These are phyloP conservation scores for Fusarium nelsonii DNA, from an alignment of 2,329 filamentous ascomycete species.

Conservation along the genomic window DNA sequence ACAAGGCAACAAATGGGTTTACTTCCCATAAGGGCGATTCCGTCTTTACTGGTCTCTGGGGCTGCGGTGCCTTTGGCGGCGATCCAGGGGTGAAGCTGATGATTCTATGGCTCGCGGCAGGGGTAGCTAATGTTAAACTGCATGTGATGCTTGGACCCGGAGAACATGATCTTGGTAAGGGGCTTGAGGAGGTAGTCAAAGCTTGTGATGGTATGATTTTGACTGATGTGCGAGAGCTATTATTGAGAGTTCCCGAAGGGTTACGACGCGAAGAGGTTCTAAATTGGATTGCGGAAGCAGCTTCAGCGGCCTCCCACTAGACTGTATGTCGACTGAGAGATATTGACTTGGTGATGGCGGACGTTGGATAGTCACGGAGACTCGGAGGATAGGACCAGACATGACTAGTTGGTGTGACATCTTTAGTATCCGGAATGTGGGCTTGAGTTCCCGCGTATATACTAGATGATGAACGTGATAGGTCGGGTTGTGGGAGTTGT, in stretches of 20 bases:
- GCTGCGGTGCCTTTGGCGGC: slow-evolving; percentile 54
- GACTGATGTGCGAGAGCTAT: slow-evolving; percentile 1
- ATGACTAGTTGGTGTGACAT: not conserved
- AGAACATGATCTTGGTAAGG: slow-evolving; percentile 36
- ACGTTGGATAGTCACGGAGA: not conserved
- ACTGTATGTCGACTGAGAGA: not conserved
- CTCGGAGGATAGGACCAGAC: not conserved
- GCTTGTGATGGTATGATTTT: slow-evolving; percentile 13
- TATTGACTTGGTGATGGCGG: too few species aligned
- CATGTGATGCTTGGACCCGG: slow-evolving; percentile 32
- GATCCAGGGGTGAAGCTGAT: slow-evolving; percentile 51
- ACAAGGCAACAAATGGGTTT: slow-evolving; percentile 50
- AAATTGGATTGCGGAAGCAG: slow-evolving; percentile 27
- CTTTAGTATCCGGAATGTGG: not conserved
- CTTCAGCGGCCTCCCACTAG: slow-evolving; percentile 1
- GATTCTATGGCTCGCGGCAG: slow-evolving; percentile 52
- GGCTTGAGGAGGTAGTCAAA: slow-evolving; percentile 13
- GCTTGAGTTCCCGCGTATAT: not conserved
- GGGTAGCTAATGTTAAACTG: slow-evolving; percentile 40
- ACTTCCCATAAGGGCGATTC: slow-evolving; percentile 31
- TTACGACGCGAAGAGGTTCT: slow-evolving; percentile 26
- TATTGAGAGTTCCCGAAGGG: slow-evolving; percentile 19
- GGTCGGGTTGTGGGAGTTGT: not conserved
- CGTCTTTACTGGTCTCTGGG: slow-evolving; percentile 51
- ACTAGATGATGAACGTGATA: not conserved